Conservation (phyloP, 78 protist genomes). For the Mantamonas sphyraenae region DNA sequence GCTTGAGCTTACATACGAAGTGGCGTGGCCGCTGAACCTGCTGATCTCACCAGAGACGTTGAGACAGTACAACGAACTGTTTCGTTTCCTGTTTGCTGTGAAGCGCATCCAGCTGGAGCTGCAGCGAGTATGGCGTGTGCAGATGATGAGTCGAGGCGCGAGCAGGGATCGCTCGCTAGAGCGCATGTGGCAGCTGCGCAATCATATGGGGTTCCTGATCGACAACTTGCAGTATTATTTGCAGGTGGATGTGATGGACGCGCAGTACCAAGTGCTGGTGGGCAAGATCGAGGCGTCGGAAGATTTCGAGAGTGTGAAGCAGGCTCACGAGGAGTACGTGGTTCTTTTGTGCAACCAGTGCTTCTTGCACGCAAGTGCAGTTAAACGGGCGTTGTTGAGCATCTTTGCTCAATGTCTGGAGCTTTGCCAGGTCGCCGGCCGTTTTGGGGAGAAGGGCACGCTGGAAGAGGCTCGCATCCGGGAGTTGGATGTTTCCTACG, state of each 20-base stretch:
- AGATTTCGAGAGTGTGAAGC: neutral
- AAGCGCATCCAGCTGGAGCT: neutral
- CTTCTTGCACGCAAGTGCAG: neutral
- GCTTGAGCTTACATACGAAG: neutral
- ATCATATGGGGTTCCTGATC: slow-evolving; percentile 1
- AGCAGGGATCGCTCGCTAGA: neutral
- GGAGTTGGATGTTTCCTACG: neutral
- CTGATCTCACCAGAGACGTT: neutral
- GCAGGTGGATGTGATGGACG: slow-evolving; percentile 9
- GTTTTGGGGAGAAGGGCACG: neutral
- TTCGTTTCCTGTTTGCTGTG: neutral
- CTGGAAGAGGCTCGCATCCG: neutral
- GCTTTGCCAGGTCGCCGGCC: neutral
- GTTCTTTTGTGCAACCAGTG: neutral
- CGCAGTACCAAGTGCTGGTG: neutral
- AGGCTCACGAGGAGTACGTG: neutral
- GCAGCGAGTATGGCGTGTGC: neutral
- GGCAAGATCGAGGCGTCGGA: neutral
- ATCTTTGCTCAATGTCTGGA: neutral
- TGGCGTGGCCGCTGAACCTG: neutral
- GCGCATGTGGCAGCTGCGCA: neutral
- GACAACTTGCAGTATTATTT: slow-evolving; percentile 5
- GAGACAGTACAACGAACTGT: neutral
- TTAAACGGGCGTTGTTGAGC: neutral
- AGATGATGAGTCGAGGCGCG: neutral